These are phyloP conservation scores for Globisporangium cederbergense DNA, from an alignment of 352 stramenopile species.

Conservation along the genomic window DNA sequence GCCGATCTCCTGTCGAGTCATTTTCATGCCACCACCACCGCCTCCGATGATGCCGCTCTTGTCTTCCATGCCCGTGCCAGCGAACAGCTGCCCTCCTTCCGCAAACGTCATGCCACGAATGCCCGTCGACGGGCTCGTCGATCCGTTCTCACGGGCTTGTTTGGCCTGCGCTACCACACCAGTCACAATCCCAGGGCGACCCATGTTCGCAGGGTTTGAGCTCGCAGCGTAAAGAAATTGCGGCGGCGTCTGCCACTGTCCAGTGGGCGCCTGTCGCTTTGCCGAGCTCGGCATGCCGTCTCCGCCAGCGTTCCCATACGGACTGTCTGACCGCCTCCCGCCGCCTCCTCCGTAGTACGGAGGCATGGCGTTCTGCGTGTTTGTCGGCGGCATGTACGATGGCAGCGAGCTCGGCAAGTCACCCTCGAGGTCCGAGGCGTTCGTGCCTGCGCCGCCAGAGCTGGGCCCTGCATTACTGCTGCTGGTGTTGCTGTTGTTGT, in stretches of 20 bases:
- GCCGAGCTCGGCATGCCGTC: conserved; percentile 20
- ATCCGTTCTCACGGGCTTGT: conserved; percentile 14
- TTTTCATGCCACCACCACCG: conserved; percentile 22
- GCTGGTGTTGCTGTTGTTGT: neutral
- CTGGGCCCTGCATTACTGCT: neutral
- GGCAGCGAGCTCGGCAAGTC: conserved; percentile 73
- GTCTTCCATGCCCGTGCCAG: conserved; percentile 21
- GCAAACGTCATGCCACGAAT: conserved; percentile 65
- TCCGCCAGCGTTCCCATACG: neutral
- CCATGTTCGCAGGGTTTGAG: conserved; percentile 2
- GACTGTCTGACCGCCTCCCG: conserved; percentile 9
- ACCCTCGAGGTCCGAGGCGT: conserved; percentile 30
- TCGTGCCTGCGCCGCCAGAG: neutral
- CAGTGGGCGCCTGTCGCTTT: conserved; percentile 46
- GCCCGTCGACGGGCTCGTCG: conserved; percentile 47
- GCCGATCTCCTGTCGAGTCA: conserved; percentile 36
- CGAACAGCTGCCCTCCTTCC: conserved; percentile 26
- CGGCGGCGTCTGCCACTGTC: conserved; percentile 62
- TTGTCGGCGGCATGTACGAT: conserved; percentile 56
- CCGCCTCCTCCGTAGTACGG: conserved; percentile 37
- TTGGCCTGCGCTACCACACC: neutral
- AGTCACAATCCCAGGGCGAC: neutral
- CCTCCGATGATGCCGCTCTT: conserved; percentile 25
- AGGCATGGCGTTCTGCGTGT: conserved; percentile 9
- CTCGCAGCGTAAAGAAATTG: conserved; percentile 43